phyloP scores from a whole-genome alignment of 2,329 filamentous ascomycete species.

The Fusarium miscanthi region DNA sequence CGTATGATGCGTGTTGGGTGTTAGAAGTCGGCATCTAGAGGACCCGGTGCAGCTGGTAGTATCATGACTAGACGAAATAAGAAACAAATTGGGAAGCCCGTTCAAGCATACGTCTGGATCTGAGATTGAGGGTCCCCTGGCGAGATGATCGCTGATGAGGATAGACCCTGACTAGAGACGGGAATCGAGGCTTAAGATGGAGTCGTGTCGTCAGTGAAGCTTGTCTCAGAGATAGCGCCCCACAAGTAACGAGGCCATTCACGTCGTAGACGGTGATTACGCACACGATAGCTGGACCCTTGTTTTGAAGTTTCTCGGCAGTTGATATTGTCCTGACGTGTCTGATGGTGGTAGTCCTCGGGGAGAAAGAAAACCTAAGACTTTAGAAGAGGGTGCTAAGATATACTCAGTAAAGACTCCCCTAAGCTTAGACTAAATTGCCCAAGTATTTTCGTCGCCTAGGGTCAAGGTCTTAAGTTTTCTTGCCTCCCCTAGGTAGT shows the following conservation, averaged over 20 bases:
- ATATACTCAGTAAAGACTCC: too few relatives aligned
- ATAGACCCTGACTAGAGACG: slow-evolving; percentile 35
- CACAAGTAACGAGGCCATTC: slow-evolving; percentile 23
- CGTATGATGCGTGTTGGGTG: slow-evolving; percentile 6
- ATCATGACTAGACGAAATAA: slow-evolving; percentile 41
- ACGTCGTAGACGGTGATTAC: slow-evolving; percentile 26
- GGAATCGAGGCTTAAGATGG: slow-evolving; percentile 31
- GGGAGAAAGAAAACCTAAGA: too few relatives aligned
- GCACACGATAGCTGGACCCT: slow-evolving; percentile 28
- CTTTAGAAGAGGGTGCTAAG: too few relatives aligned
- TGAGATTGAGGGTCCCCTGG: slow-evolving; percentile 1
- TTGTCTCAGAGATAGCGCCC: slow-evolving; percentile 21
- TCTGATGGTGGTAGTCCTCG: neutral
- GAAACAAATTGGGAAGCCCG: slow-evolving; percentile 17
- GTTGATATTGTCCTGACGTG: neutral
- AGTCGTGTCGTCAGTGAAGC: slow-evolving; percentile 37
- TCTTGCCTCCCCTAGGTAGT: neutral
- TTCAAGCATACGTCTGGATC: slow-evolving; percentile 20
- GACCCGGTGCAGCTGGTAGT: slow-evolving; percentile 14
- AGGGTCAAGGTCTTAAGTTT: too few relatives aligned
- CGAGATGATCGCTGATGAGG: slow-evolving; percentile 23
- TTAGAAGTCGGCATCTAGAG: slow-evolving; percentile 30
- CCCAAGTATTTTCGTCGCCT: too few relatives aligned
- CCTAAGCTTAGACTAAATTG: too few relatives aligned
- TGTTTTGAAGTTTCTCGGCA: slow-evolving; percentile 14